Percentiles rank a stretch among this genome's conserved stretches.
Conservation (phyloP, 805 yeast genomes). For the Monosporozyma aerobia region DNA sequence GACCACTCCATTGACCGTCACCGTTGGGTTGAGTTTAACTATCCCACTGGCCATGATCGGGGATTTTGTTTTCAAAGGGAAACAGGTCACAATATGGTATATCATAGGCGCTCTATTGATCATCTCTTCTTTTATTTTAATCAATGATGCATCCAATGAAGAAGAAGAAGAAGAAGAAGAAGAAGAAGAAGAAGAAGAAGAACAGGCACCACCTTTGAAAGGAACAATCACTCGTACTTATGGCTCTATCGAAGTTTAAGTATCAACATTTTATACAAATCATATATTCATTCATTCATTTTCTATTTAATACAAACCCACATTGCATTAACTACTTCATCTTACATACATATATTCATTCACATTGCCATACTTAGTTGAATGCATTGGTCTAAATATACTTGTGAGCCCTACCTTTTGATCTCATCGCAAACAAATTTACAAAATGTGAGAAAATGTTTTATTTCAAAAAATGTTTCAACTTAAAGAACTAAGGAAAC, state of each 20-base stretch:
- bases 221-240: background rate
- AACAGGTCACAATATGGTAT: constrained; percentile 48
- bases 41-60: constrained; percentile 92
- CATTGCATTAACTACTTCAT: background rate
- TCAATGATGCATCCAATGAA: constrained; percentile 29
- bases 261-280: background rate
- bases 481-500: background rate
- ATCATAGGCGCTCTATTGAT: constrained; percentile 70
- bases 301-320: no score
- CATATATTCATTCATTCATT: background rate
- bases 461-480: no score
- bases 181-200: no score
- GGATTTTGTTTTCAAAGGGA: constrained; percentile 61
- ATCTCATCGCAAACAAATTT: background rate
- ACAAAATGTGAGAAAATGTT: background rate
- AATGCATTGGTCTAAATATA: no score
- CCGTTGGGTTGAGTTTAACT: constrained; percentile 86
- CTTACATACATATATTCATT: no score
- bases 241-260: background rate
- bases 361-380: no score
- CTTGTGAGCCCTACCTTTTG: no score
- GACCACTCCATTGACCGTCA: constrained; percentile 86
- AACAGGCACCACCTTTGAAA: background rate
- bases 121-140: constrained; percentile 65
- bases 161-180: background rate